Evolutionary conservation across 257 asterid species (phyloP).

Genomic region (Ilex aquifolium): DNA sequence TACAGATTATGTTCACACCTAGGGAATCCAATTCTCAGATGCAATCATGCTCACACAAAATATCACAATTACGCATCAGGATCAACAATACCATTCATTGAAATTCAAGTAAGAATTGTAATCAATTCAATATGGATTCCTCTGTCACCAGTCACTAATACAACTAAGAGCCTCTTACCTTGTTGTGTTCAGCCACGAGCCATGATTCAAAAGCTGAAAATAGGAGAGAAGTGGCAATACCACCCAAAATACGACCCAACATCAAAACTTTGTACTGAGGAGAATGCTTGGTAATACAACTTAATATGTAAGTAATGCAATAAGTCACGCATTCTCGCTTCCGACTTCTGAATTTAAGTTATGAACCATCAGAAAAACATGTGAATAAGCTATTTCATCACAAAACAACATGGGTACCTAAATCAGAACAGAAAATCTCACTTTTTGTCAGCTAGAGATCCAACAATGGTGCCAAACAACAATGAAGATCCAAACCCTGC

Average conservation of each 20-base stretch:
- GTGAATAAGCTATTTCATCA: not conserved
- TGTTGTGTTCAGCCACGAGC: constrained; percentile 98
- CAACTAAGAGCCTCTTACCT: constrained; percentile 31
- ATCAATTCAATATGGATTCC: not conserved
- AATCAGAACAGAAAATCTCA: constrained; percentile 26
- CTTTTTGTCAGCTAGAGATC: constrained; percentile 64
- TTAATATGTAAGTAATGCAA: constrained; percentile 82
- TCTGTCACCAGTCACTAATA: too few species aligned
- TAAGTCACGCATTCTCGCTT: constrained; percentile 92
- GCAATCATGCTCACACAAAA: not conserved
- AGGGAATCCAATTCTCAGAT: not conserved
- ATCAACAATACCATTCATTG: not conserved
- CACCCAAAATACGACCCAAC: constrained; percentile 94
- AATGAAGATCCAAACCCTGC: constrained; percentile 69
- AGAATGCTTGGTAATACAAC: constrained; percentile 95
- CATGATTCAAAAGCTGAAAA: constrained; percentile 94
- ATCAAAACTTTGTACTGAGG: constrained; percentile 79
- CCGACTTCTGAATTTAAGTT: constrained; percentile 61
- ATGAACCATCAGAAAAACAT: constrained; percentile 2
- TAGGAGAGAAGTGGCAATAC: constrained; percentile 91
- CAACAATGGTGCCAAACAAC: constrained; percentile 65
- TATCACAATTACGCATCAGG: too few species aligned
- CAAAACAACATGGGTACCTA: too few species aligned
- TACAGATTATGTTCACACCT: too few species aligned
- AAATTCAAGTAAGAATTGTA: constrained; percentile 2